Conservation (phyloP, 495 filamentous ascomycete genomes). For the Hypoxylon perforatum region DNA sequence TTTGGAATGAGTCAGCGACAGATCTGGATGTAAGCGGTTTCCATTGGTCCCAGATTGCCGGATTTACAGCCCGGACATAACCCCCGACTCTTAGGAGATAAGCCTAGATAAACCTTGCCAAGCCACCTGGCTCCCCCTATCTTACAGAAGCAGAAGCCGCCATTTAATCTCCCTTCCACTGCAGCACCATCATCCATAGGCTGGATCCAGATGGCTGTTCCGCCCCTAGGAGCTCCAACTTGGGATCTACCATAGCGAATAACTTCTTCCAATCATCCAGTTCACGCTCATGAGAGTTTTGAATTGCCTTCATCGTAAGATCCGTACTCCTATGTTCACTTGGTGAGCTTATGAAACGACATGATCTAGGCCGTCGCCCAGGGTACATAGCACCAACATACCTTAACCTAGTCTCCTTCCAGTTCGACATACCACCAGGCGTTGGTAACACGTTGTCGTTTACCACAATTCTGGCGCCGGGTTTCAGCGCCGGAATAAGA, state of each 20-base stretch:
- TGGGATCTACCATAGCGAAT: not conserved
- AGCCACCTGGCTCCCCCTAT: too few species aligned
- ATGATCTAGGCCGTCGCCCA: not conserved
- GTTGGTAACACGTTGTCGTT: constrained; percentile 39
- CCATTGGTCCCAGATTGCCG: constrained; percentile 11
- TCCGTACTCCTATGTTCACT: not conserved
- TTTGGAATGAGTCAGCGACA: constrained; percentile 6
- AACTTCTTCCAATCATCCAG: not conserved
- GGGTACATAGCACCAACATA: not conserved
- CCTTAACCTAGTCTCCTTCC: not conserved
- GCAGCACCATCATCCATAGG: not conserved
- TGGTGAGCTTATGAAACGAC: not conserved
- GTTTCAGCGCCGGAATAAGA: constrained; percentile 56
- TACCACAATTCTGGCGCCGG: constrained; percentile 49
- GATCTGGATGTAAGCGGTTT: not conserved
- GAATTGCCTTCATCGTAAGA: not conserved
- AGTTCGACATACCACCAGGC: not conserved
- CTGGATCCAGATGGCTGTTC: not conserved
- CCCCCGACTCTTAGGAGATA: too few species aligned
- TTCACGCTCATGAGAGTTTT: not conserved
- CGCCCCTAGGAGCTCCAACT: not conserved
- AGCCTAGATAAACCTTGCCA: too few species aligned
- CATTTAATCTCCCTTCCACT: not conserved
- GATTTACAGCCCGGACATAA: constrained; percentile 11
- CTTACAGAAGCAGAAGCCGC: too few species aligned